Conservation (phyloP, 2,329 filamentous ascomycete genomes). For the Verticillium nonalfalfae region DNA sequence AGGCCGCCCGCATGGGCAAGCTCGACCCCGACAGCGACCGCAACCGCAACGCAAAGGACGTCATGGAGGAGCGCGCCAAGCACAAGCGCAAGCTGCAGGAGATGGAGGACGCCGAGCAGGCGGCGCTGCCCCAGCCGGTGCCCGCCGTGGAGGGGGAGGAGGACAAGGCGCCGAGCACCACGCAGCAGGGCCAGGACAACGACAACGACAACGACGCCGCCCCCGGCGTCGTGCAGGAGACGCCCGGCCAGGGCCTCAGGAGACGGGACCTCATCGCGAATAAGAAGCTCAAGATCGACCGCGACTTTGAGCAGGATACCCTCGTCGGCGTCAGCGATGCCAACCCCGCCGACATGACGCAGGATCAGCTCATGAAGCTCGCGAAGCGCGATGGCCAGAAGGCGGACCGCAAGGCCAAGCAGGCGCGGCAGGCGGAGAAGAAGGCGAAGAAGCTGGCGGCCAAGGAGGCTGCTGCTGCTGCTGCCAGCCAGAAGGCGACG, state of each 20-base stretch:
- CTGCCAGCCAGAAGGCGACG: slow-evolving; percentile 36
- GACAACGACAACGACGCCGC: slow-evolving; percentile 38
- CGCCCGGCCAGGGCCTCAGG: slow-evolving; percentile 59
- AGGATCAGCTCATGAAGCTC: slow-evolving; percentile 10
- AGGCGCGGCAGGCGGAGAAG: slow-evolving; percentile 42
- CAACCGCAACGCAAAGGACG: slow-evolving; percentile 81
- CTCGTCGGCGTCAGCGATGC: slow-evolving; percentile 9
- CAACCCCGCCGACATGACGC: slow-evolving; percentile 13
- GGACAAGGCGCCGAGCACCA: slow-evolving; percentile 66
- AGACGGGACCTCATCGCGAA: slow-evolving; percentile 37
- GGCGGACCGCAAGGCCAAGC: slow-evolving; percentile 18
- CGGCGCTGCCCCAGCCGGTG: slow-evolving; percentile 7
- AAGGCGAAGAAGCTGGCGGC: slow-evolving; percentile 18
- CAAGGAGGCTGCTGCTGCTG: slow-evolving; percentile 12
- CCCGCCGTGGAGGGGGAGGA: slow-evolving; percentile 50
- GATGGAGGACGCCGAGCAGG: slow-evolving; percentile 39
- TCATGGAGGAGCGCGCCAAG: slow-evolving; percentile 72
- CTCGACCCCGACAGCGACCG: slow-evolving; percentile 79
- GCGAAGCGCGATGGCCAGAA: slow-evolving; percentile 7
- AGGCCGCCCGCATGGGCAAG: slow-evolving; percentile 78
- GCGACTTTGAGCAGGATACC: slow-evolving; percentile 3
- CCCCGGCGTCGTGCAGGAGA: slow-evolving; percentile 51
- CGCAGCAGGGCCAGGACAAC: slow-evolving; percentile 43
- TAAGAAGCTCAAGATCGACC: slow-evolving; percentile 47
- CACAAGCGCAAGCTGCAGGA: slow-evolving; percentile 78